Percentiles rank a stretch among this genome's conserved stretches.
These are phyloP conservation scores for Blastobotrys terrestris DNA, from an alignment of 805 yeast genomes.

Conservation along the genomic window DNA sequence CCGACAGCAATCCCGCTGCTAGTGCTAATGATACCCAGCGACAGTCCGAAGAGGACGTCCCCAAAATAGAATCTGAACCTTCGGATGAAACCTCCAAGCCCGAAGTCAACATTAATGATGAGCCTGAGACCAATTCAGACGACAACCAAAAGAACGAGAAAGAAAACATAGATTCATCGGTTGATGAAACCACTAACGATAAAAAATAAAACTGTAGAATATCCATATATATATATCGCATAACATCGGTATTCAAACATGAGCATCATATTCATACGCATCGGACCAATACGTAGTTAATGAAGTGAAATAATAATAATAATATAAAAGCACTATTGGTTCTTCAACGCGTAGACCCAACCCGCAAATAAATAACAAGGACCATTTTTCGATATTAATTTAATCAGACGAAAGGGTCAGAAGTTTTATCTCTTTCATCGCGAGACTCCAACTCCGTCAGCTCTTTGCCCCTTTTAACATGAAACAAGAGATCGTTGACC, in stretches of 20 bases:
- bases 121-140: neutral
- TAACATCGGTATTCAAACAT: too few species aligned
- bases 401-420: neutral
- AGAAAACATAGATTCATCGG: neutral
- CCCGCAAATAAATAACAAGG: too few species aligned
- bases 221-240: neutral
- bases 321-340: too few species aligned
- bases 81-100: slow-evolving; percentile 7
- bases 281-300: too few species aligned
- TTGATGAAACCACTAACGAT: neutral
- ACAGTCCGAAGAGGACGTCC: too few species aligned
- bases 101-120: too few species aligned
- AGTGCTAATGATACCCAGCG: too few species aligned
- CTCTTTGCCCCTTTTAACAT: slow-evolving; percentile 9
- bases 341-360: too few species aligned
- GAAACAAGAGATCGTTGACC: slow-evolving; percentile 8
- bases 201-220: neutral
- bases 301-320: too few species aligned
- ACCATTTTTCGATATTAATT: neutral
- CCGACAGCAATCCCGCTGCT: neutral
- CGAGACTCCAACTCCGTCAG: neutral
- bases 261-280: too few species aligned
- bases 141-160: neutral
- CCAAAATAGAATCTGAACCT: neutral
- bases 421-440: neutral